Conservation (phyloP, 177 flowering plant genomes). For the Vitis hybrid region DNA sequence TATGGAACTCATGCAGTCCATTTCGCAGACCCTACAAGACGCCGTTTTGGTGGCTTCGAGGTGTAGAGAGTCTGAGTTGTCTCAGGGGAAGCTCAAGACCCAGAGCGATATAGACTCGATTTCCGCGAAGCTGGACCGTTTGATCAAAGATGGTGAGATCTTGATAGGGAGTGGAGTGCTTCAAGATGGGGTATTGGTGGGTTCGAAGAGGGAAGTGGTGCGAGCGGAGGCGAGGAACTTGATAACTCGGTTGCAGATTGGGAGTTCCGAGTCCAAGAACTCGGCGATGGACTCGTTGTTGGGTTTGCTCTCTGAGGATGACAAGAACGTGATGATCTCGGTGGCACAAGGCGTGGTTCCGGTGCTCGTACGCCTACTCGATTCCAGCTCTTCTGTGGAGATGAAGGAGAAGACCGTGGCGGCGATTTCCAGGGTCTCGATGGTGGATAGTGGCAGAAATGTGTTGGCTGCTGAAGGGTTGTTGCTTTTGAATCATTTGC, state of each 20-base stretch:
- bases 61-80: constrained; percentile 36
- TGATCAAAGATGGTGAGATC: constrained; percentile 55
- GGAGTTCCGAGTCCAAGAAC: constrained; percentile 56
- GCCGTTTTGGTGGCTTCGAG: constrained; percentile 41
- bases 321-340: constrained; percentile 79
- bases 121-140: constrained; percentile 51
- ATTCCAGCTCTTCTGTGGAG: constrained; percentile 53
- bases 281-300: constrained; percentile 65
- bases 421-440: constrained; percentile 73
- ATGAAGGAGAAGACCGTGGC: constrained; percentile 70
- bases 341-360: constrained; percentile 86
- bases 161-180: constrained; percentile 64
- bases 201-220: constrained; percentile 38
- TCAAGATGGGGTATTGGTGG: constrained; percentile 27
- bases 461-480: constrained; percentile 75
- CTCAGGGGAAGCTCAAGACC: constrained; percentile 75
- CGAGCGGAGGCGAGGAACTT: constrained; percentile 47
- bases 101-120: constrained; percentile 79
- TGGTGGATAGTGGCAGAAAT: constrained; percentile 68
- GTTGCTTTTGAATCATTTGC: constrained; percentile 60
- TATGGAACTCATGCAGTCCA: constrained; percentile 49
- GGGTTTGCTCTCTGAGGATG: constrained; percentile 59
- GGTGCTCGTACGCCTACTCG: constrained; percentile 65
- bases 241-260: constrained; percentile 82
- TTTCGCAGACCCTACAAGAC: constrained; percentile 46